Evolutionary conservation across 306 rosid species (phyloP), one percentile per base, ranked within the genome.

Genomic region (Rosa multiflora): DNA sequence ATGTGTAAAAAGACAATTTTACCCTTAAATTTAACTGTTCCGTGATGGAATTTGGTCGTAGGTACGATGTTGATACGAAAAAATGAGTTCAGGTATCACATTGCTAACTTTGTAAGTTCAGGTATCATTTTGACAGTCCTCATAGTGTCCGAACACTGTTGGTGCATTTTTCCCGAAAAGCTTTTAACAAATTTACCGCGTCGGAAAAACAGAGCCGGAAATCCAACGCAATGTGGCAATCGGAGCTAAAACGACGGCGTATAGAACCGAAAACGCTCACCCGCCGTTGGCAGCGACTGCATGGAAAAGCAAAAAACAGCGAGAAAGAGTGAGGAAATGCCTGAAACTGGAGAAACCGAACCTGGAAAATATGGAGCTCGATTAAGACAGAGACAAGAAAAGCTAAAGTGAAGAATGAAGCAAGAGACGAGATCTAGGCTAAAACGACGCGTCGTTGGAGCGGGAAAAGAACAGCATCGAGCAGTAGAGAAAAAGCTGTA

Each of bases 201-300:
- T 48, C 14, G 15, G 37, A 69, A 12, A n/a, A 10, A 71, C 59
- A 5, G 46, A 32, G 39, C 75, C 75, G 49, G 66, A 37, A 64
- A 73, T 74, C 78, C 68, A 75, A 59, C 5, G 18, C 23, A 74
- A 74, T 42, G 70, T 9, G 6, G 43, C 3, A 26, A 42, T 23
- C 70, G 26, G 6, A 75, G 56, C 58, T 12, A 44, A 75, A 26
- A 75, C 56, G 78, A 75, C 20, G 17, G 42, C 68, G 43, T 21
- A 58, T 10, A 3, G 58, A 23, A 4, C 39, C 21, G 35, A 7
- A 55, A 39, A 4, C 3, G 44, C 43, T 63, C 43, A 63, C n/a
- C 3, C 5, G 17, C 44, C n/a, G n/a, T 32, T 17, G 17, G 18
- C 18, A 18, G 3, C 42, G 37, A 23, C 46, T 66, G 70, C 46